Percentiles rank a stretch among this genome's conserved stretches.
phyloP scores from a whole-genome alignment of 345 rosid species.

The Pistacia integerrima region DNA sequence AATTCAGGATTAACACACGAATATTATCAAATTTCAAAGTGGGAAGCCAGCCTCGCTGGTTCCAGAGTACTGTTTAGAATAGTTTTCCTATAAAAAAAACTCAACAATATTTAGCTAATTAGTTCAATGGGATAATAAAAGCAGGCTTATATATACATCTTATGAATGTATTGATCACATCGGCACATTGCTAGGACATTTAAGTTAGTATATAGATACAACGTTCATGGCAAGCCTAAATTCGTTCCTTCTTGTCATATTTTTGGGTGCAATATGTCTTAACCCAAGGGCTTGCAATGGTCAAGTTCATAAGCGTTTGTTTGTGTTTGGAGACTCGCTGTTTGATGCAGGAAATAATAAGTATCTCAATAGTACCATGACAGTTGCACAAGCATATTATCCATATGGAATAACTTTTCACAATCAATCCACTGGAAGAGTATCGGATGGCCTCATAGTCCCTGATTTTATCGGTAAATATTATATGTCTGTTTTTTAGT shows the following conservation, averaged over 20 bases:
- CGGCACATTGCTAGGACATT: too few relatives aligned
- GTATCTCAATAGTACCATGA: neutral
- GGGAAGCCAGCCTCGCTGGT: too few relatives aligned
- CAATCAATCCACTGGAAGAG: slow-evolving; percentile 23
- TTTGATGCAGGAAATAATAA: slow-evolving; percentile 28
- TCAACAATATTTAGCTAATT: too few relatives aligned
- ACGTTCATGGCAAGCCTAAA: neutral
- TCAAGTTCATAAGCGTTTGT: slow-evolving; percentile 2
- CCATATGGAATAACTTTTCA: slow-evolving; percentile 22
- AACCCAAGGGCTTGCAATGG: neutral
- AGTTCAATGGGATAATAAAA: too few relatives aligned
- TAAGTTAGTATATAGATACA: too few relatives aligned
- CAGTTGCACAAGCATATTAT: neutral
- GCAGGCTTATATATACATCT: too few relatives aligned
- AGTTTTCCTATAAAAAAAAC: too few relatives aligned
- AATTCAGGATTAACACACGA: too few relatives aligned
- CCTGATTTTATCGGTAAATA: slow-evolving; percentile 26
- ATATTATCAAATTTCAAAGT: too few relatives aligned
- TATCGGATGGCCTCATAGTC: slow-evolving; percentile 24
- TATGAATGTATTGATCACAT: too few relatives aligned
- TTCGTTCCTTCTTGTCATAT: neutral
- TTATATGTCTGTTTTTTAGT: neutral
- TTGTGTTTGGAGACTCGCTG: slow-evolving; percentile 28
- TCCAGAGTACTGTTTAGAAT: too few relatives aligned
- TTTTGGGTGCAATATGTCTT: neutral